Evolutionary conservation across 164 flowering plant genomes (phyloP), one percentile per base, ranked within the genome.

Genomic region (Stephania japonica): DNA sequence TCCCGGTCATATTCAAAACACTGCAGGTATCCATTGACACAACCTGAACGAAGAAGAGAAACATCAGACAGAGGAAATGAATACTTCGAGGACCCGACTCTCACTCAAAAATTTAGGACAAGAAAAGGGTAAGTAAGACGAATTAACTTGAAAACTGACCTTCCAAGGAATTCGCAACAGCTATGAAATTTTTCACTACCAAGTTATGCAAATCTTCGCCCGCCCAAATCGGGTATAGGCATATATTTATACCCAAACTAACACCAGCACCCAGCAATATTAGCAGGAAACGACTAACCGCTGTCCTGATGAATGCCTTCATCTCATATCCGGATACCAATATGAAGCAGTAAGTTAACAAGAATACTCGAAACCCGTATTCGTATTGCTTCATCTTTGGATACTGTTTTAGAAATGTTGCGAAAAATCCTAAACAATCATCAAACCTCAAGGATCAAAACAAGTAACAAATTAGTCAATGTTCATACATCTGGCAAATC

Each of bases 171-270:
- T 72, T 69, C 44, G 97, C 97, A 68, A 94, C 91, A 59, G 83
- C 84, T 27, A 9, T 72, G 81, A 94, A 91, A 77, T 94, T 94
- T 75, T 91, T 91, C 9, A 82, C 92, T 70, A 92, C 91, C 83
- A 88, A 77, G 59, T 88, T 87, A 79, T 94, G 99, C 69, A 94
- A 78, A 78, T 91, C 97, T 75, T 90, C 94, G 1, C 98, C 98
- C 0, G 98, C 84, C 98, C 98, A 94, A 10, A 91, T 91, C 47
- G 99, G 99, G 73, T 75, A 94, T 16, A 94, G 80, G 53, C 81
- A 86, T 32, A 88, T 85, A 70, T 90, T 94, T 25, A 92, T 82
- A 59, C 78, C 79, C 78, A 91, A 79, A 72, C 85, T 68, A 47
- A 91, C 84, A 38, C 76, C 83, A 59, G 97, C 97, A 75, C 99